Evolutionary conservation across 139 green algal species (phyloP).

Genomic region (Spirogloea muscicola): DNA sequence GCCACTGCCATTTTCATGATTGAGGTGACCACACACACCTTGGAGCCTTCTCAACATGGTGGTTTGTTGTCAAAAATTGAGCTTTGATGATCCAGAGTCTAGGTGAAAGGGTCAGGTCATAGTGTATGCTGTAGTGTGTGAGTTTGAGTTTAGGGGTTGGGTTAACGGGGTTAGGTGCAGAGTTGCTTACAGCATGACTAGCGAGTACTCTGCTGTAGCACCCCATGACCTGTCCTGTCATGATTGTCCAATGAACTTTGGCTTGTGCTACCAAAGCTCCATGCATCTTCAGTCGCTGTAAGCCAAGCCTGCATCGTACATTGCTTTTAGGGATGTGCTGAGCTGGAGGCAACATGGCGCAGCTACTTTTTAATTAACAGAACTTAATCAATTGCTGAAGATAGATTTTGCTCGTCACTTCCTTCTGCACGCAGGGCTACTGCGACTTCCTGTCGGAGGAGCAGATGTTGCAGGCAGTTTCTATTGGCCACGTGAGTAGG

Average conservation of each 20-base stretch:
- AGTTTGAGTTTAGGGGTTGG: background rate
- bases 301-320: background rate
- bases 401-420: background rate
- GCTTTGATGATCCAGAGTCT: background rate
- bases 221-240: no score
- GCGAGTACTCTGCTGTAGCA: no score
- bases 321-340: no score
- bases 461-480: constrained; percentile 74
- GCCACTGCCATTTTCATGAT: constrained; percentile 94
- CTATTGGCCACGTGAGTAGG: constrained; percentile 20
- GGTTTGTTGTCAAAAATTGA: background rate
- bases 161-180: background rate
- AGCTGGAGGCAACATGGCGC: no score
- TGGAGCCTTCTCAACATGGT: constrained; percentile 1
- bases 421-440: constrained; percentile 59
- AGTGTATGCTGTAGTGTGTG: background rate
- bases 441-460: constrained; percentile 89
- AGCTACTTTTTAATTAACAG: no score
- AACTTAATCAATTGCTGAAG: background rate
- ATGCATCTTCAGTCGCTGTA: background rate
- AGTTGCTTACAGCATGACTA: background rate
- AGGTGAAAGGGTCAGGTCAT: background rate
- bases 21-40: constrained; percentile 52
- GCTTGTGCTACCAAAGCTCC: no score
- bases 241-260: no score